Percentiles rank a stretch among this genome's conserved stretches.
Evolutionary conservation across 2,329 filamentous ascomycete genomes (phyloP).

Genomic region (Curvularia spicifera): DNA sequence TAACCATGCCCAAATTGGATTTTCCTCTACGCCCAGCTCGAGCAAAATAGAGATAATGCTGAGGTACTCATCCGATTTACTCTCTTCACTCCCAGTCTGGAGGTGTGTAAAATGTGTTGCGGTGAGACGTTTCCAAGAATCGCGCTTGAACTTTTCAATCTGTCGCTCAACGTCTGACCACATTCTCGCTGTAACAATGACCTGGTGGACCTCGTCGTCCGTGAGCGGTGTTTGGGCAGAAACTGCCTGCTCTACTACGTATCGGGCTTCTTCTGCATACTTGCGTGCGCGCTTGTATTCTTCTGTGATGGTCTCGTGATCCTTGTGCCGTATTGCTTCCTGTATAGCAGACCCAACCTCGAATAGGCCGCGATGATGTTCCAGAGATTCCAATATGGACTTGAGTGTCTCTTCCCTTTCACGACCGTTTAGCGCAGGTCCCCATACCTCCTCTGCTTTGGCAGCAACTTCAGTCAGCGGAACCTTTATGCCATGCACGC

Average conservation of each 20-base stretch:
- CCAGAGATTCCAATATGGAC: slow-evolving; percentile 74
- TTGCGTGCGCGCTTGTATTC: slow-evolving; percentile 84
- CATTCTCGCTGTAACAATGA: slow-evolving; percentile 88
- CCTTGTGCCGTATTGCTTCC: slow-evolving; percentile 86
- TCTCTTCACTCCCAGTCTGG: slow-evolving; percentile 54
- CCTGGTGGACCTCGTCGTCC: slow-evolving; percentile 82
- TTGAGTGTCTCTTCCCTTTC: slow-evolving; percentile 91
- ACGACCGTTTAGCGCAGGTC: slow-evolving; percentile 85
- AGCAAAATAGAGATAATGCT: slow-evolving; percentile 86
- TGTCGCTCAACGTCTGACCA: slow-evolving; percentile 94
- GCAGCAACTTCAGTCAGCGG: slow-evolving; percentile 88
- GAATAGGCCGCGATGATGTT: slow-evolving; percentile 80
- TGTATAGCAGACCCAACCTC: slow-evolving; percentile 78
- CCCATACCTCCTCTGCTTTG: slow-evolving; percentile 97
- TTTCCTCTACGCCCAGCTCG: slow-evolving; percentile 94
- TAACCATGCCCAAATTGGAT: slow-evolving; percentile 96
- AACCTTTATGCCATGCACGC: slow-evolving; percentile 69
- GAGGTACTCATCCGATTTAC: slow-evolving; percentile 80
- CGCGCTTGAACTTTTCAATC: slow-evolving; percentile 83
- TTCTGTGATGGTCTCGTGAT: slow-evolving; percentile 86
- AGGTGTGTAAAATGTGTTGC: slow-evolving; percentile 65
- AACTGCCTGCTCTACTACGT: slow-evolving; percentile 64
- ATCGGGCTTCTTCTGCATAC: slow-evolving; percentile 78
- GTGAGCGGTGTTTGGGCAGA: slow-evolving; percentile 63
- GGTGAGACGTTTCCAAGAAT: slow-evolving; percentile 83